A percentile compares a stretch with the other conserved stretches of the same genome.
Conservation (phyloP, 1,284 basidiomycete genomes). For the Ustilago tritici region DNA sequence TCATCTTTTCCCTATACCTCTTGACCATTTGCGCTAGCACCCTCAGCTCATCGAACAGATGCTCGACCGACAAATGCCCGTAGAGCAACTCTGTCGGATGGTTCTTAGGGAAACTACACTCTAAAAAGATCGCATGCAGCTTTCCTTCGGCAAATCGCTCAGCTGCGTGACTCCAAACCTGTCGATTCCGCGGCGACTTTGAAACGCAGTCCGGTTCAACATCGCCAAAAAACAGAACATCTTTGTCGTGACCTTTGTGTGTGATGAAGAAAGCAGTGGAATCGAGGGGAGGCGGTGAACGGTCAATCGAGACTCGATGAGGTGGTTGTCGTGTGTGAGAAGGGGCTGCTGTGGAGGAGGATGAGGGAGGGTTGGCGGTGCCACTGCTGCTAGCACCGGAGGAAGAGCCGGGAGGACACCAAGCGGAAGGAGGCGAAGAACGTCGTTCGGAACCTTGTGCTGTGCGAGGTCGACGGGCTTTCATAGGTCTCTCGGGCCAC, state of each 20-base stretch:
- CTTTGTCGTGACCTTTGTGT: conserved; percentile 56
- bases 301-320: conserved; percentile 45
- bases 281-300: conserved; percentile 54
- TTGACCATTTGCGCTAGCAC: conserved; percentile 57
- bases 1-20: conserved; percentile 32
- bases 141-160: conserved; percentile 54
- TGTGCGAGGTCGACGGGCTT: conserved; percentile 49
- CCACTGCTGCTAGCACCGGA: conserved; percentile 3
- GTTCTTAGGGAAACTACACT: conserved; percentile 60
- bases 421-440: conserved; percentile 39
- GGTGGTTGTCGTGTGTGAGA: conserved; percentile 25
- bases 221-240: conserved; percentile 68
- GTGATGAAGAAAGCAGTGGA: conserved; percentile 66
- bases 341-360: neutral
- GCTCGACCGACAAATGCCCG: conserved; percentile 60
- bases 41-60: conserved; percentile 61
- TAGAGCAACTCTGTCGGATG: conserved; percentile 64
- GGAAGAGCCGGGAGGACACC: conserved; percentile 21
- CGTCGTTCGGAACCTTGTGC: conserved; percentile 55
- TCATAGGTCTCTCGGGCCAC: conserved; percentile 19
- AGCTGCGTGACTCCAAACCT: conserved; percentile 63
- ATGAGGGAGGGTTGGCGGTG: neutral
- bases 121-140: conserved; percentile 61
- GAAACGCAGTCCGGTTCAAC: conserved; percentile 65
- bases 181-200: conserved; percentile 50